Evolutionary conservation across 2,329 filamentous ascomycete genomes (phyloP), one percentile per base, ranked within the genome.

Genomic region (Moelleriella libera): DNA sequence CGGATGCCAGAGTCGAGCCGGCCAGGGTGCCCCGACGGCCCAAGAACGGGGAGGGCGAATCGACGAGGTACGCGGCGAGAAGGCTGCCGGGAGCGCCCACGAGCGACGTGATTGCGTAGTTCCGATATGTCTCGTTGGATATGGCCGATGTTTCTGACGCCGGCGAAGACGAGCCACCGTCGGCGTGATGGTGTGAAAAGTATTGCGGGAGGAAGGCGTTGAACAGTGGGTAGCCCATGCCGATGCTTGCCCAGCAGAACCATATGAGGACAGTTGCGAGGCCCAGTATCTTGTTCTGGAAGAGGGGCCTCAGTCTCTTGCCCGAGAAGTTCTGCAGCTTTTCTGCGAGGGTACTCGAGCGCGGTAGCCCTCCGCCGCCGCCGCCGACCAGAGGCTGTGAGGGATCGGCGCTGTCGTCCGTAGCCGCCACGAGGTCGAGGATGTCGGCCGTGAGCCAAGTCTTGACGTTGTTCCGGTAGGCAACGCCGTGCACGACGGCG

Each of bases 171-270:
- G 39, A 14, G 32, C 49, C 52, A 4, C 54, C 52, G 21, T 52
- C 59, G 10, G 10, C 65, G 30, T 77, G 74, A 48, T 79, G 75
- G 37, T 58, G 63, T 29, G 80, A 76, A 50, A 94, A 77, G 58
- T 92, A 92, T 55, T 92, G 85, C 0, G 88, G 88, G n/a, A 94
- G 72, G 65, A 94, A 94, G 46, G 85, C 83, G 63, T 92, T 92
- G 74, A 90, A 94, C 2, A 94, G 75, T 1, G 86, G 87, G 58
- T 90, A 94, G 3, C 82, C 86, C 78, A 94, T 84, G 50, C 87
- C 87, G 54, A 94, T 89, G 11, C 78, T 82, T 0, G 81, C 74
- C 87, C 87, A 94, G 60, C 80, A 81, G 63, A 88, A 85, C 84
- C 84, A 88, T 44, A 90, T 69, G 28, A 80, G 64, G 4, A 53